Evolutionary conservation across 495 filamentous ascomycete genomes (phyloP).

Genomic region (Tuber indicum): DNA sequence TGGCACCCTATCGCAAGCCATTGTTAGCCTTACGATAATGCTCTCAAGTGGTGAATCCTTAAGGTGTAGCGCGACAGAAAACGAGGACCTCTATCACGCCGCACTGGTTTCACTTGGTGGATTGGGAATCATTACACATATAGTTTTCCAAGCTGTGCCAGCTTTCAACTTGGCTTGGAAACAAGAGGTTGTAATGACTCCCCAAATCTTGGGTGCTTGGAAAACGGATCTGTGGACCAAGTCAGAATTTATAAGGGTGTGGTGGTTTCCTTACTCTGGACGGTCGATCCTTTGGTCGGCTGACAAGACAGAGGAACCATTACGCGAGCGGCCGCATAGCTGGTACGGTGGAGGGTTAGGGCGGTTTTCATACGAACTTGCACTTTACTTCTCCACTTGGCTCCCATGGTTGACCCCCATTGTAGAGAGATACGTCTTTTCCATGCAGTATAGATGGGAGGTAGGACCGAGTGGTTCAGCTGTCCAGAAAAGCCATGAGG

Average conservation of each 20-base stretch:
- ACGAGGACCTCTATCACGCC: slow-evolving; percentile 76
- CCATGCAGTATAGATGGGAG: slow-evolving; percentile 86
- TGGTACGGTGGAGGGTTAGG: slow-evolving; percentile 79
- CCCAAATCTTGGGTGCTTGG: slow-evolving; percentile 65
- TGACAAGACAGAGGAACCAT: slow-evolving; percentile 59
- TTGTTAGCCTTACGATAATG: slow-evolving; percentile 67
- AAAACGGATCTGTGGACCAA: slow-evolving; percentile 68
- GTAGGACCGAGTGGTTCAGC: slow-evolving; percentile 61
- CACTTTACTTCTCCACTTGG: slow-evolving; percentile 71
- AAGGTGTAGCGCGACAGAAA: slow-evolving; percentile 63
- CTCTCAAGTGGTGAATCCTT: slow-evolving; percentile 72
- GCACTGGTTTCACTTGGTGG: slow-evolving; percentile 82
- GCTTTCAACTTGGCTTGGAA: slow-evolving; percentile 76
- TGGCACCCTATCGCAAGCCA: slow-evolving; percentile 71
- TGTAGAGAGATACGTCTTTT: slow-evolving; percentile 91
- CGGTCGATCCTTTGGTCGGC: slow-evolving; percentile 83
- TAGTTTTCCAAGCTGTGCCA: slow-evolving; percentile 71
- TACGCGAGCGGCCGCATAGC: slow-evolving; percentile 50
- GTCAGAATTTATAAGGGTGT: slow-evolving; percentile 82
- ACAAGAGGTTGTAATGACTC: slow-evolving; percentile 66
- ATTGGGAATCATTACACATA: slow-evolving; percentile 80
- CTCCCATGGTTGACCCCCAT: slow-evolving; percentile 72
- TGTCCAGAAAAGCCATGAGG: slow-evolving; percentile 70
- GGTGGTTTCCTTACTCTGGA: slow-evolving; percentile 93
- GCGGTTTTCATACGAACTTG: slow-evolving; percentile 80